Conservation (phyloP, 1,284 basidiomycete species). For the Ceratobasidium sp. region DNA sequence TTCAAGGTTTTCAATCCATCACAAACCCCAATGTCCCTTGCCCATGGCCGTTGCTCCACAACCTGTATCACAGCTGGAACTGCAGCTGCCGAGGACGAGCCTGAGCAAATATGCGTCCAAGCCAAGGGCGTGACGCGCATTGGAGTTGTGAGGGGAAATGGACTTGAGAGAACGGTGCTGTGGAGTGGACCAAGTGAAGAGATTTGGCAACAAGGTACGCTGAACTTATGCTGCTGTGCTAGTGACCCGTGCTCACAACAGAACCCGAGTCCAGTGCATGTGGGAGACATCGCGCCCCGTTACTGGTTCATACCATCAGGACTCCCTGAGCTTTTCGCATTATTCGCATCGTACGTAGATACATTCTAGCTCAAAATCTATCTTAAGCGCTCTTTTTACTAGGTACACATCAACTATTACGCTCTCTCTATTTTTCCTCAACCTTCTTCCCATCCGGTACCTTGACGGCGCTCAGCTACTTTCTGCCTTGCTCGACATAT, state of each 20-base stretch:
- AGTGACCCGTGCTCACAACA: constrained; percentile 21
- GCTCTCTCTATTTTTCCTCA: constrained; percentile 78
- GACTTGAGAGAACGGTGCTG: constrained; percentile 61
- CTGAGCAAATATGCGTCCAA: constrained; percentile 61
- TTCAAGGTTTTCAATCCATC: constrained; percentile 47
- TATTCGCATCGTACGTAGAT: constrained; percentile 66
- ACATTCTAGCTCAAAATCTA: not conserved
- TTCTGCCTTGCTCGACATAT: constrained; percentile 58
- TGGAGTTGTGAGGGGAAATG: not conserved
- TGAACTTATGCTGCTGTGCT: not conserved
- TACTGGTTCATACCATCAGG: constrained; percentile 63
- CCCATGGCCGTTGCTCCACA: constrained; percentile 45
- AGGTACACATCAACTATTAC: constrained; percentile 75
- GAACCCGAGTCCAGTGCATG: constrained; percentile 63
- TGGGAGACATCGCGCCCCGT: constrained; percentile 65
- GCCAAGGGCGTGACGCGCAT: constrained; percentile 61
- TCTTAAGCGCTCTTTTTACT: constrained; percentile 19
- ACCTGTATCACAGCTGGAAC: constrained; percentile 40
- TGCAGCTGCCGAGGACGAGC: constrained; percentile 46
- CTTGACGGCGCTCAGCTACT: constrained; percentile 74
- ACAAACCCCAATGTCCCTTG: constrained; percentile 52
- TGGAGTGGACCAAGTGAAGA: constrained; percentile 79
- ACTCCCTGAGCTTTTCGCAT: constrained; percentile 58
- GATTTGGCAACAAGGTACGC: constrained; percentile 75
- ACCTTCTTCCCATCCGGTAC: constrained; percentile 73